Evolutionary conservation across 805 yeast genomes (phyloP), one percentile per base, ranked within the genome.

Genomic region (Komagataella kurtzmanii): DNA sequence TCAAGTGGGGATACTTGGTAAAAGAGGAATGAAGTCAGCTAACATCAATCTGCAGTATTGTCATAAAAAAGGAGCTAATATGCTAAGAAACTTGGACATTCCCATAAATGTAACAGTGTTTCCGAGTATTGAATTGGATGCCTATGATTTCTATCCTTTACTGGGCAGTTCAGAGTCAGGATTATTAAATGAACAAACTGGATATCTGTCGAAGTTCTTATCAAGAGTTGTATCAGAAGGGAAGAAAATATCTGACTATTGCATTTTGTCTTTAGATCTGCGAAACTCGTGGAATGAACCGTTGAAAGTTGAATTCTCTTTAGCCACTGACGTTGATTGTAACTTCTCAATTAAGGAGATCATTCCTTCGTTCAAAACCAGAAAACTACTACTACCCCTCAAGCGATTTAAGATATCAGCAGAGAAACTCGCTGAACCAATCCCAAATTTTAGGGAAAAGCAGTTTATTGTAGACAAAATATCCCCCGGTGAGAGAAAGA

Each of bases 211-310:
- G 68, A 52, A 52, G 18, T 69, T 71, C 44, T 55, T 71, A 44
- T 52, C 58, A 12, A 58, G 60, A 45, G 59, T 73, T 56, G 56
- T 63, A 6, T 52, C 50, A 6, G 53, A 63, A 43, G 65, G 65
- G 6, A 62, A 68, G 18, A 66, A 65, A 6, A 62, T 73, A 50
- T 67, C 77, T 2, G 80, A 79, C 49, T 87, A 75, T 62, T 81
- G 84, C 55, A 65, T 85, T 48, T 67, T 85, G 51, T 72, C 88
- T 1, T 59, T 91, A 12, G 98, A 93, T 62, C 65, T 93, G 53
- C 75, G 88, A 56, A 91, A 93, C 62, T 74, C 85, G 2, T 90
- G 96, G 93, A 73, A 76, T 6, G 83, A 81, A 49, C 74, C 75
- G 24, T 64, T 79, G 53, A 57, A 61, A 7, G 60, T 72, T 3